Evolutionary conservation across 2,329 filamentous ascomycete genomes (phyloP), one percentile per base, ranked within the genome.

Genomic region (Cordyceps cateniannulata): DNA sequence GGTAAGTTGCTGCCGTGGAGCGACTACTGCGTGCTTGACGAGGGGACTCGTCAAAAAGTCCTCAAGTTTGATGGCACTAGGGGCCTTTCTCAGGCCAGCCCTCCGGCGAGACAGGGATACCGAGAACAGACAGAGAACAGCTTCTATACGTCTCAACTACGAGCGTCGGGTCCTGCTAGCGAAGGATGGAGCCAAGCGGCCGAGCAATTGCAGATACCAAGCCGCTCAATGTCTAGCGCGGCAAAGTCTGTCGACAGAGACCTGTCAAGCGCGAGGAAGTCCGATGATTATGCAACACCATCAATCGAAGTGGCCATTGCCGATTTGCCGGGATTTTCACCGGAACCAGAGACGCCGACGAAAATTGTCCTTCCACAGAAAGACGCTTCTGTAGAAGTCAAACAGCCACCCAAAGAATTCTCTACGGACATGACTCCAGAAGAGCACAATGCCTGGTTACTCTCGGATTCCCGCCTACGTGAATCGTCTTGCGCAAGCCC

Each of bases 401-500:
- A 60, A 14, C 22, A 40, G 1, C 29, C 60, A 1, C 54, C 42
- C 3, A 47, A 59, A 2, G 64, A 67, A 20, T 60, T 64, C 3
- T 65, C 69, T 0, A 74, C 93, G 73, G 92, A 89, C 0, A 75
- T 95, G 77, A 96, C 91, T 0, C 90, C 95, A 0, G 93, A 99
- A 73, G 90, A 97, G 70, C 92, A 98, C 73, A 99, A 98, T 69
- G 89, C 90, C 10, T 79, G 89, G 62, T 80, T 98, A 1, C 80
- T 99, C 3, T 85, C 89, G 2, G 92, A 98, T 68, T 92, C 95
- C 2, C 86, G 87, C 38, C 85, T 96, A 67, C 85, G 91, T 62
- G 95, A 96, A 69, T 92, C 92, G 0, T 96, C 93, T 1, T 92
- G 92, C 1, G 90, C 92, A 9, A 96, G 99, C 66, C 95, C 96